A percentile compares a stretch with the other conserved stretches of the same genome.
These are phyloP conservation scores for Rhynchospora breviuscula DNA, from an alignment of 176 grass and related monocot species.

Conservation along the genomic window DNA sequence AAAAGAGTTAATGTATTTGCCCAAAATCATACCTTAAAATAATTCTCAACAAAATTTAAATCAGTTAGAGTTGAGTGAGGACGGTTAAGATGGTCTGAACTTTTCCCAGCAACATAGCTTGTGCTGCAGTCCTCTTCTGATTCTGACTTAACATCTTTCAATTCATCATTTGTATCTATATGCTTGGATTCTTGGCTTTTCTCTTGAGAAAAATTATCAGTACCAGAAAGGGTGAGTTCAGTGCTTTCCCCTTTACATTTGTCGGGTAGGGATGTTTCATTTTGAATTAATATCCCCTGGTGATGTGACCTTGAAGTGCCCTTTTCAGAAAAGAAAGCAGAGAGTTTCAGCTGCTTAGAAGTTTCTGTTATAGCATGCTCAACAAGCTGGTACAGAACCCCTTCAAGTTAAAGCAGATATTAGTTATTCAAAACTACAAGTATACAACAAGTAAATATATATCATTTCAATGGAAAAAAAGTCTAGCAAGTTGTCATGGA, in stretches of 20 bases:
- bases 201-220: constrained; percentile 37
- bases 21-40: constrained; percentile 61
- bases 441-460: neutral
- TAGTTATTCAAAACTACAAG: neutral
- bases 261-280: constrained; percentile 32
- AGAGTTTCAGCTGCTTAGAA: constrained; percentile 83
- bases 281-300: constrained; percentile 17
- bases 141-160: constrained; percentile 35
- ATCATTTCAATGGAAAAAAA: neutral
- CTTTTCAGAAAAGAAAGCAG: constrained; percentile 75
- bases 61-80: constrained; percentile 80
- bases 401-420: constrained; percentile 28
- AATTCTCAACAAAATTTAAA: constrained; percentile 96
- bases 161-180: constrained; percentile 27
- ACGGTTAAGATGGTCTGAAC: constrained; percentile 26
- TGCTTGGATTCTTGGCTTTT: constrained; percentile 34
- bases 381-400: constrained; percentile 59
- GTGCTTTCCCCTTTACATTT: constrained; percentile 29
- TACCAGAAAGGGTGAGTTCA: constrained; percentile 17
- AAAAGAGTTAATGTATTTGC: constrained; percentile 21
- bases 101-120: constrained; percentile 29
- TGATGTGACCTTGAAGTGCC: constrained; percentile 16
- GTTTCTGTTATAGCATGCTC: constrained; percentile 40
- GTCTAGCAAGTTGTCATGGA: neutral
- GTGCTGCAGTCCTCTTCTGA: constrained; percentile 35